Base-by-base conservation (phyloP, 2,329 filamentous ascomycete genomes). In the Cercospora citrullina region DNA sequence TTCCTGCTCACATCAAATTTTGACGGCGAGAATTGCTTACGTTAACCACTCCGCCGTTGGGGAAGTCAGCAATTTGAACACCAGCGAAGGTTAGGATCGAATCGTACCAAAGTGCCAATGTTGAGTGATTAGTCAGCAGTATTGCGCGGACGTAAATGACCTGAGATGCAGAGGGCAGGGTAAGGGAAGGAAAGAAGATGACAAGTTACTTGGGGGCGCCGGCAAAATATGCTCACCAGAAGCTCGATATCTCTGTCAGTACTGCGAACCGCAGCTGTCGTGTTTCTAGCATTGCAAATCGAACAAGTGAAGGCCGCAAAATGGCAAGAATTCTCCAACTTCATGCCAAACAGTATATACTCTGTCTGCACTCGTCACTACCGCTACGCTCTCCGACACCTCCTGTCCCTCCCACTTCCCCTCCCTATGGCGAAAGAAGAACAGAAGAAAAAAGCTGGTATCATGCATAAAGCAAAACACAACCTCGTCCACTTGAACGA, bases 391-490 rank as follows among this genome's bases (percentile, higher is more conserved):
- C 21, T 16, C 23, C 36, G 36, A 42, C 5, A 36, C 16, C 5
- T 9, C 16, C 36, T 42, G 0, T 42, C 23, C 12, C 23, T 12
- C 1, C 48, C 23, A 8, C 14, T 16, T 28, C 48, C 48, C 23
- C 23, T 28, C 23, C 48, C 48, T 26, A 28, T 30, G 23, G 14
- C 5, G 48, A 55, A 55, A 23, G 48, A 55, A 55, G 48, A 26
- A 55, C 14, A 55, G 48, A 55, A 55, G 26, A 26, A 55, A 30
- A 55, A 55, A 55, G 48, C 48, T 55, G 48, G 48, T 55, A 55
- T 55, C 48, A 55, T 55, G 48, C 48, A 28, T 26, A n/a, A 28
- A 55, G 23, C 48, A 55, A 55, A 55, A 55, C 48, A n/a, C 23
- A 55, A 21, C 7, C 21, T 28, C 12, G 48, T n/a, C 9, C 5